Evolutionary conservation across 1,284 basidiomycete species (phyloP).

Genomic region (Apiotrichum mycotoxinovorans): DNA sequence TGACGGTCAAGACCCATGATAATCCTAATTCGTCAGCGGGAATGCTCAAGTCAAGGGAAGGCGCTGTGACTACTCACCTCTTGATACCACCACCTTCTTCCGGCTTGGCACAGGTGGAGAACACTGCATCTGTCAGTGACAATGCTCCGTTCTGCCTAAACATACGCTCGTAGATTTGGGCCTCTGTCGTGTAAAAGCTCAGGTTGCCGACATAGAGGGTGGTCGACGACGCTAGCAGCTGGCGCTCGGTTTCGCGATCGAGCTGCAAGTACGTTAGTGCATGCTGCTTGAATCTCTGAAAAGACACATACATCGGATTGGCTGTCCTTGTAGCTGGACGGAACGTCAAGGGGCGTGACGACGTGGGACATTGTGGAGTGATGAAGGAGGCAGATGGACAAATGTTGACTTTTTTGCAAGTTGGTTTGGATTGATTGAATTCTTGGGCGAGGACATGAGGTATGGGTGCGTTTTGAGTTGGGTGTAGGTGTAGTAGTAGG

Average conservation of each 20-base stretch:
- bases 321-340: constrained; percentile 92
- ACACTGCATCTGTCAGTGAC: constrained; percentile 54
- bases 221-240: constrained; percentile 52
- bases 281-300: not conserved
- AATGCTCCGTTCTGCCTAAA: not conserved
- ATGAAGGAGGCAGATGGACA: not conserved
- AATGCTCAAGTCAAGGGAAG: not conserved
- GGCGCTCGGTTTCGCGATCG: constrained; percentile 52
- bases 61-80: constrained; percentile 50
- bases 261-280: constrained; percentile 26
- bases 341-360: constrained; percentile 77
- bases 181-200: constrained; percentile 97
- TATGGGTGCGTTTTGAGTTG: too few species aligned
- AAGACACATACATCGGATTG: constrained; percentile 59
- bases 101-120: constrained; percentile 82
- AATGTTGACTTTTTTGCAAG: too few species aligned
- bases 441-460: not conserved
- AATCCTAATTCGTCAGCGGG: constrained; percentile 54
- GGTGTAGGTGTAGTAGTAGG: not conserved
- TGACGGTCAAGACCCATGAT: constrained; percentile 99
- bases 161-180: constrained; percentile 89
- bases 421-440: too few species aligned
- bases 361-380: constrained; percentile 74
- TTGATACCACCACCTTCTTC: constrained; percentile 94
- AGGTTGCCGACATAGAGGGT: constrained; percentile 86